Evolutionary conservation across 129 eudicot species (phyloP).

Genomic region (Erigeron canadensis): DNA sequence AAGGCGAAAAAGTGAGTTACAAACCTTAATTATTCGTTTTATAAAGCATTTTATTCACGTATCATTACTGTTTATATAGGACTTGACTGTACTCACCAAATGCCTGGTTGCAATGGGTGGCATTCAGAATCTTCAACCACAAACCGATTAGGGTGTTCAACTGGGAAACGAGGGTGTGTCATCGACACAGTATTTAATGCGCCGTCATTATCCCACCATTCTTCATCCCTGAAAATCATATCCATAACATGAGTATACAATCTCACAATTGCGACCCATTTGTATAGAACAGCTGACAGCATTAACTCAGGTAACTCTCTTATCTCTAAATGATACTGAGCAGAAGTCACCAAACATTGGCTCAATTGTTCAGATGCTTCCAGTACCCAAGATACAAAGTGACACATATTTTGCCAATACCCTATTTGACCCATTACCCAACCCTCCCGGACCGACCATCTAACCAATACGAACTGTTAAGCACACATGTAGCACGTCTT

Average conservation of each 20-base stretch:
- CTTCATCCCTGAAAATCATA: constrained; percentile 69
- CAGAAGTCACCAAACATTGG: background rate
- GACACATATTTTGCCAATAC: background rate
- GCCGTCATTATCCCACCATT: constrained; percentile 99
- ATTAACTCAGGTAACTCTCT: background rate
- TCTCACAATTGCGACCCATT: background rate
- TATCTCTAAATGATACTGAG: background rate
- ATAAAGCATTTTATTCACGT: no score
- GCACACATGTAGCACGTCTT: background rate
- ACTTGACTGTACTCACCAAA: constrained; percentile 45
- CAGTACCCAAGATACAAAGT: background rate
- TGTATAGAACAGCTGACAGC: background rate
- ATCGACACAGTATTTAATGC: constrained; percentile 88
- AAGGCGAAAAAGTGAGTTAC: background rate
- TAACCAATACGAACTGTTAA: background rate
- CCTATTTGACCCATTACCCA: background rate
- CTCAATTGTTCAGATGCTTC: background rate
- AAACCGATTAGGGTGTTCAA: constrained; percentile 73
- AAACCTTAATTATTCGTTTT: background rate
- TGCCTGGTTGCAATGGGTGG: constrained; percentile 86
- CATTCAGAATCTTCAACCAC: constrained; percentile 84
- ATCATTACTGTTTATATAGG: background rate
- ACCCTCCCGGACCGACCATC: background rate
- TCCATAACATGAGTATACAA: constrained; percentile 5
- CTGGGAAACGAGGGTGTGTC: constrained; percentile 90